These are phyloP conservation scores for Solanum sejunctum DNA, from an alignment of 257 asterid genomes.

Conservation along the genomic window DNA sequence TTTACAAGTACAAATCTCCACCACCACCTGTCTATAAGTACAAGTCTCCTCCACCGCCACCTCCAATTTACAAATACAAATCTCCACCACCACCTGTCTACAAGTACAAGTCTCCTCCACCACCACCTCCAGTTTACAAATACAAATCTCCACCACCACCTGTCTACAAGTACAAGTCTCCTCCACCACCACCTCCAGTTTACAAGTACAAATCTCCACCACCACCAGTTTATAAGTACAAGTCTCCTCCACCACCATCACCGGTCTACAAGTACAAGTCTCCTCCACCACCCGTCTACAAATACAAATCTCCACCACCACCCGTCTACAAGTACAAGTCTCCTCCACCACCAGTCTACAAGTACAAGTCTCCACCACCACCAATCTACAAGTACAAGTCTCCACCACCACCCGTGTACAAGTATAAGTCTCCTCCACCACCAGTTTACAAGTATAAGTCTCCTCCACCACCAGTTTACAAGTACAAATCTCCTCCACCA, in stretches of 20 bases:
- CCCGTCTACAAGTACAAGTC: background rate
- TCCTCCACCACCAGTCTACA: background rate
- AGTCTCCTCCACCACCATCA: constrained; percentile 6
- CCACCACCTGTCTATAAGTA: background rate
- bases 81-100: background rate
- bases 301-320: background rate
- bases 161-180: background rate
- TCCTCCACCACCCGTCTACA: background rate
- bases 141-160: background rate
- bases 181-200: background rate
- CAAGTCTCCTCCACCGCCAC: background rate
- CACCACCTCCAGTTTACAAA: background rate
- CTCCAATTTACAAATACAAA: background rate
- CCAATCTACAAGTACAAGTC: background rate
- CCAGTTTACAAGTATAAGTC: background rate
- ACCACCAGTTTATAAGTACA: background rate
- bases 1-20: background rate
- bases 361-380: background rate
- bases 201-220: background rate
- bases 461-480: background rate
- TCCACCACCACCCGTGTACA: background rate
- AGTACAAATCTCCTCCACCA: constrained; percentile 1
- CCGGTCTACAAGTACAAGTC: background rate
- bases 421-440: background rate
- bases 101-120: background rate